Percentiles rank a stretch among this genome's conserved stretches.
Evolutionary conservation across 2,329 filamentous ascomycete species (phyloP).

Genomic region (Torrubiellomyces zombiae): DNA sequence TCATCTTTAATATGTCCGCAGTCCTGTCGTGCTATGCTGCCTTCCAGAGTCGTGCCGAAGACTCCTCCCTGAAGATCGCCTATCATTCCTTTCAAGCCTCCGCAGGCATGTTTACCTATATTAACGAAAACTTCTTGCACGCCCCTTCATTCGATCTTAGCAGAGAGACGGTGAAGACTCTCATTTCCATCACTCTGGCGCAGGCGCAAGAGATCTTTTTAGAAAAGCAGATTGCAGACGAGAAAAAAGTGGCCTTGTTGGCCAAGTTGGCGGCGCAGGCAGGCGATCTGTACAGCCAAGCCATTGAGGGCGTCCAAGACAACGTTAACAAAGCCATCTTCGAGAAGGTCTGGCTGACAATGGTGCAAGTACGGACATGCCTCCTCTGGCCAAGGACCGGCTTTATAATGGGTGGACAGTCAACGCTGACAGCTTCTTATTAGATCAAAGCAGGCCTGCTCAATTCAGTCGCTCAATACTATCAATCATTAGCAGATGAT

Average conservation of each 20-base stretch:
- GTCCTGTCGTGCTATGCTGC: constrained; percentile 93
- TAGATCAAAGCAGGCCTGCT: constrained; percentile 68
- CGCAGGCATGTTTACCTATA: constrained; percentile 99
- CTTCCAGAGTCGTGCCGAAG: constrained; percentile 79
- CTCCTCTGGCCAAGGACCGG: neutral
- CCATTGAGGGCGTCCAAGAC: constrained; percentile 78
- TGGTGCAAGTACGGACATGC: constrained; percentile 48
- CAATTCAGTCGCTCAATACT: constrained; percentile 79
- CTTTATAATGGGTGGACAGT: too few species aligned
- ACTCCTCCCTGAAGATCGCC: constrained; percentile 83
- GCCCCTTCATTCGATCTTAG: constrained; percentile 93
- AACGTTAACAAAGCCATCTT: constrained; percentile 85
- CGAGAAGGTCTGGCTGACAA: constrained; percentile 79
- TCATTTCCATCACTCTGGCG: constrained; percentile 85
- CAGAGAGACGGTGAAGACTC: constrained; percentile 83
- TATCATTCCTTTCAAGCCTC: constrained; percentile 98
- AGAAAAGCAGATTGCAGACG: constrained; percentile 85
- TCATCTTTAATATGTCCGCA: constrained; percentile 98
- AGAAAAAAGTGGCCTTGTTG: constrained; percentile 80
- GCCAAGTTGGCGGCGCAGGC: constrained; percentile 90
- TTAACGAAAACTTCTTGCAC: constrained; percentile 98
- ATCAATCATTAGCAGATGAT: constrained; percentile 79
- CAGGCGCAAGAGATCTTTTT: constrained; percentile 96
- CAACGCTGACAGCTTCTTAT: neutral
- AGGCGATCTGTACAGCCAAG: constrained; percentile 73